Conservation (phyloP, 2,329 filamentous ascomycete genomes). For the Stagonosporopsis vannaccii region DNA sequence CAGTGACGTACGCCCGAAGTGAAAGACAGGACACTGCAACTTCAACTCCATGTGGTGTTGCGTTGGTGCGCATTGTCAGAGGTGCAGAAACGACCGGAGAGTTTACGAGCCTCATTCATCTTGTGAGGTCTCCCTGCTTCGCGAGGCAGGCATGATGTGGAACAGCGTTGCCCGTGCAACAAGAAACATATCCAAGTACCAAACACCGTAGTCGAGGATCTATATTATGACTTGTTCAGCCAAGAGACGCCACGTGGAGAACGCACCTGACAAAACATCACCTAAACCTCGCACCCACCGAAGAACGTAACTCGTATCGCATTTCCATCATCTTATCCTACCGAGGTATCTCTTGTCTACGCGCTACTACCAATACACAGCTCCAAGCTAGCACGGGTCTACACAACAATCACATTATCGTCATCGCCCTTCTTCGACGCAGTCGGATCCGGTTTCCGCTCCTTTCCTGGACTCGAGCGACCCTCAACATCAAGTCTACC, state of each 20-base stretch:
- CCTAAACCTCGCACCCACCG: not conserved
- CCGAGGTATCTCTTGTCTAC: constrained; percentile 19
- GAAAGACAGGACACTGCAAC: not conserved
- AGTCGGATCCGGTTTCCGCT: constrained; percentile 1
- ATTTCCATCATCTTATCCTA: constrained; percentile 12
- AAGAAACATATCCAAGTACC: too few species aligned
- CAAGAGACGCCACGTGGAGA: too few species aligned
- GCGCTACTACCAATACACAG: constrained; percentile 18
- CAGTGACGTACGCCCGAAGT: constrained; percentile 6
- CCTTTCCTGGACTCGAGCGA: constrained; percentile 6
- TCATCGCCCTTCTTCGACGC: constrained; percentile 1
- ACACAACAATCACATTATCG: constrained; percentile 10
- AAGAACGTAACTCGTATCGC: constrained; percentile 16
- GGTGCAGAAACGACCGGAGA: too few species aligned
- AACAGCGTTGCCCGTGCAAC: too few species aligned
- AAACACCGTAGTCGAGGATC: too few species aligned
- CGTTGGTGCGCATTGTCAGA: too few species aligned
- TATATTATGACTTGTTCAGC: not conserved
- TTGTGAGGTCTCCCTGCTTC: too few species aligned
- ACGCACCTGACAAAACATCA: not conserved
- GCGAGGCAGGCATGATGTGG: not conserved
- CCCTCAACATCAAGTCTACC: constrained; percentile 14
- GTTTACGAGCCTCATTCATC: too few species aligned
- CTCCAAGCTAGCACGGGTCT: constrained; percentile 2
- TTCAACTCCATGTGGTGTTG: not conserved